Evolutionary conservation across 495 filamentous ascomycete species (phyloP), one percentile per base, ranked within the genome.

Genomic region (Clavariopsis aquatica): DNA sequence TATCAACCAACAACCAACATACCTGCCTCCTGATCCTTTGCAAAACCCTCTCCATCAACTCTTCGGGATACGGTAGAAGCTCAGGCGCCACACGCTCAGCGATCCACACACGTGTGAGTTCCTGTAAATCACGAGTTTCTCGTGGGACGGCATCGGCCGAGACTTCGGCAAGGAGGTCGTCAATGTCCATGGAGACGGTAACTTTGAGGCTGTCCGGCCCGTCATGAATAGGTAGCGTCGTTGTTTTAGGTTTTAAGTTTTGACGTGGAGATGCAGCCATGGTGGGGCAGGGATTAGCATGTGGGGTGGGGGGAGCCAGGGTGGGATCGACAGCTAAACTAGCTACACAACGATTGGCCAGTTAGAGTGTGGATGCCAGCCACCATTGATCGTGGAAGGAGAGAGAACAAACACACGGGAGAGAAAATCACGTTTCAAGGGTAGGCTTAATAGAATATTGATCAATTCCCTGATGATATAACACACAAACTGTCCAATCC

Each of bases 21-120:
- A 89, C 87, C 80, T 90, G 88, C 56, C 74, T 76, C 29, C 83
- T 84, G 46, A 98, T 87, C 59, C 89, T 81, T 46, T 83, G 85
- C 76, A 89, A 87, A 69, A 93, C 83, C 54, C 93, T 85, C 60
- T 95, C 91, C 77, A 91, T 84, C 59, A 91, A 71, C 24, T 73
- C 75, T 41, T 70, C 77, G 15, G 89, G 89, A 78, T 84, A 91
- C 34, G 84, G 83, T 27, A 91, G 77, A 22, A 98, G 79, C 75
- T 98, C 94, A 8, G 93, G 90, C 15, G 93, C 87, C 22, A 87
- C 89, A 69, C 93, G 84, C 74, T 98, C 94, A 52, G 91, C 89
- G 59, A 96, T 85, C 93, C 93, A 98, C 69, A 89, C 87, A 65
- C 92, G 88, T 62, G 95, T 96, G 52, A 98, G 80, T 23, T 89